Evolutionary conservation across 495 filamentous ascomycete species (phyloP).

Genomic region (Penicillium psychrofluorescens): DNA sequence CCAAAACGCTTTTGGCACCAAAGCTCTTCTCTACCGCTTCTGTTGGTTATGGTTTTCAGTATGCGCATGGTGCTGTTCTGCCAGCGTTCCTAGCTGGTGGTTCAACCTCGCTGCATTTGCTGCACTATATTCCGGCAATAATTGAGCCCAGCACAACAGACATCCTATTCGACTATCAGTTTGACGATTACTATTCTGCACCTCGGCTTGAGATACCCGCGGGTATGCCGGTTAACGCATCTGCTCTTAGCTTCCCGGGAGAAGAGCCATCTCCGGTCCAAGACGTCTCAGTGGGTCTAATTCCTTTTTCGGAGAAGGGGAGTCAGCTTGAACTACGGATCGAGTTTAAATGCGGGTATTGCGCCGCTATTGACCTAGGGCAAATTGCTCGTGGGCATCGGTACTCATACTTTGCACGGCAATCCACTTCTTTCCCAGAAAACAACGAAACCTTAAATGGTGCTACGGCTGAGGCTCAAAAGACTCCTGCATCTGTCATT

Average conservation of each 20-base stretch:
- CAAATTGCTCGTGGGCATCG: conserved; percentile 25
- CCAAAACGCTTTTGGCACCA: conserved; percentile 16
- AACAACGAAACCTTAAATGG: no score
- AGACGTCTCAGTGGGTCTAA: not conserved
- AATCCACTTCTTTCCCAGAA: not conserved
- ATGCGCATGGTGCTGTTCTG: conserved; percentile 18
- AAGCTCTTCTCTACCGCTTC: not conserved
- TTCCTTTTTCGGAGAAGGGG: not conserved
- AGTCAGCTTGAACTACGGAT: conserved; percentile 11
- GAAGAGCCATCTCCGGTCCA: not conserved
- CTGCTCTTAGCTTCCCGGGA: not conserved
- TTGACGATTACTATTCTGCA: conserved; percentile 21
- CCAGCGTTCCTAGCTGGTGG: conserved; percentile 16
- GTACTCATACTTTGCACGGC: conserved; percentile 14
- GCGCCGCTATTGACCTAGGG: conserved; percentile 18
- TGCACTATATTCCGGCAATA: conserved; percentile 19
- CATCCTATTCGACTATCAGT: conserved; percentile 18
- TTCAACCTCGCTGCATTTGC: conserved; percentile 10
- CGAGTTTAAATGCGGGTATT: conserved; percentile 7
- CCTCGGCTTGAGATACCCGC: conserved; percentile 14
- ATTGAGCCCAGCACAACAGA: conserved; percentile 5
- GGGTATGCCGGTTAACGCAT: not conserved
- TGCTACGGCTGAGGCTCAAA: no score
- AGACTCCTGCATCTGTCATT: not conserved
- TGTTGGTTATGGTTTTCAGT: conserved; percentile 27